Base-by-base conservation (phyloP, 345 rosid species). In the Rhodomyrtus tomentosa region DNA sequence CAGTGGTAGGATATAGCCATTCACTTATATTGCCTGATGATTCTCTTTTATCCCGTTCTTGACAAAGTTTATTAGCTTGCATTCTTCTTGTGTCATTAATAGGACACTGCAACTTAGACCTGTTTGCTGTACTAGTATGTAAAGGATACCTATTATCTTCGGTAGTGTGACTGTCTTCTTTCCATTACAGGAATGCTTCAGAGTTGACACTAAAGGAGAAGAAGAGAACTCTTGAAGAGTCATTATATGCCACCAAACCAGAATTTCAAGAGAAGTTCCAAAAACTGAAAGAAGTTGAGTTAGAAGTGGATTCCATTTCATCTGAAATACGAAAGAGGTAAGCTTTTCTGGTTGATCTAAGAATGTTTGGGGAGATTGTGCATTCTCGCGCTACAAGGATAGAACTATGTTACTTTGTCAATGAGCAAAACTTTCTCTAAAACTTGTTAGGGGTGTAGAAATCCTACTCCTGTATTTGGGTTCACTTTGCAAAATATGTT, bases 261-360 rank as follows among this genome's bases (percentile, higher is more conserved):
- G 94, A 87, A 76, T 91, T 92, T 85, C 88, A 58, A 85, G 93
- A 87, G 84, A 94, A 91, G 89, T 87, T 93, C 59, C 90, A 86
- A 54, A 91, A 91, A 85, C 84, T 95, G 87, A 91, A 90, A 88
- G 93, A 91, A 86, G 87, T 86, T 85, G 90, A 94, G 82, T 83
- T 86, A 81, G 96, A 94, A 84, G 84, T 83, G 80, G 91, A 88
- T 55, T 89, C 90, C 38, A 68, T 93, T 83, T 84, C 85, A 49
- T 94, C 90, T 88, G 96, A 94, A 90, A 92, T 89, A 55, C 86
- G 56, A 38, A 93, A 87, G 89, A 89, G 95, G 98, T 93, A 88
- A 42, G 83, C 50, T 58, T 81, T 55, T 42, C 22, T 18, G 25
- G 32, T 38, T 55, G 56, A 80, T 81, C 56, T 27, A 50, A 84